Percentiles rank a stretch among this genome's conserved stretches.
Conservation (phyloP, 352 stramenopile genomes). For the Phytopythium helicoides region DNA sequence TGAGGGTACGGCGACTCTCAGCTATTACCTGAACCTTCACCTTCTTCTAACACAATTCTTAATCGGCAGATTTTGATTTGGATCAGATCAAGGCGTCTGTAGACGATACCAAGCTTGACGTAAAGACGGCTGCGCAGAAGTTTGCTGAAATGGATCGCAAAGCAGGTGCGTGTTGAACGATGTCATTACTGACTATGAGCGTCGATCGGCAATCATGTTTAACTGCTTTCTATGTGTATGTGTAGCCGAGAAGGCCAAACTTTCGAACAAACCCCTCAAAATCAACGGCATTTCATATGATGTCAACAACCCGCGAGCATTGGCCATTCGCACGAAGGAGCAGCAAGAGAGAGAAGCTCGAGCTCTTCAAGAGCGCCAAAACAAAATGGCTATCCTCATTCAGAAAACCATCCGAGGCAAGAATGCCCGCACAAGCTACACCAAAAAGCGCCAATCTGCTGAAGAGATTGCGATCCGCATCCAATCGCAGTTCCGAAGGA, state of each 20-base stretch:
- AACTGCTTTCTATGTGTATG: background rate
- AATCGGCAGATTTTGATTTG: slow-evolving; percentile 38
- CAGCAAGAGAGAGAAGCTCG: slow-evolving; percentile 18
- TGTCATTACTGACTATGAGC: background rate
- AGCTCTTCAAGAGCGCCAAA: slow-evolving; percentile 19
- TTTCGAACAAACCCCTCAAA: slow-evolving; percentile 32
- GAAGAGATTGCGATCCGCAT: slow-evolving; percentile 28
- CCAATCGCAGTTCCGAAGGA: slow-evolving; percentile 33
- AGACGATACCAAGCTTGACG: slow-evolving; percentile 43
- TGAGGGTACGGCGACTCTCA: slow-evolving; percentile 18
- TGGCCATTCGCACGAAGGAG: slow-evolving; percentile 26
- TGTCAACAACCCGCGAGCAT: slow-evolving; percentile 13
- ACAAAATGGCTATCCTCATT: slow-evolving; percentile 45
- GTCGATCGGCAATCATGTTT: slow-evolving; percentile 4
- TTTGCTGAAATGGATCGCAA: slow-evolving; percentile 68
- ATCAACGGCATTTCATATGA: slow-evolving; percentile 29
- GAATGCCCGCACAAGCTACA: slow-evolving; percentile 32
- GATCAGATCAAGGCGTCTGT: slow-evolving; percentile 58
- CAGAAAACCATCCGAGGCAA: slow-evolving; percentile 36
- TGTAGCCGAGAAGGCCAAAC: slow-evolving; percentile 30
- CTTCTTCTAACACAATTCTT: background rate
- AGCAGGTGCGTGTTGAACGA: slow-evolving; percentile 31
- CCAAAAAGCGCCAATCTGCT: slow-evolving; percentile 17
- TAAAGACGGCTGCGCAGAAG: slow-evolving; percentile 52
- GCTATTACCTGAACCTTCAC: too few relatives aligned